Conservation (phyloP, 2,329 filamentous ascomycete genomes). For the Epichloe baconii region DNA sequence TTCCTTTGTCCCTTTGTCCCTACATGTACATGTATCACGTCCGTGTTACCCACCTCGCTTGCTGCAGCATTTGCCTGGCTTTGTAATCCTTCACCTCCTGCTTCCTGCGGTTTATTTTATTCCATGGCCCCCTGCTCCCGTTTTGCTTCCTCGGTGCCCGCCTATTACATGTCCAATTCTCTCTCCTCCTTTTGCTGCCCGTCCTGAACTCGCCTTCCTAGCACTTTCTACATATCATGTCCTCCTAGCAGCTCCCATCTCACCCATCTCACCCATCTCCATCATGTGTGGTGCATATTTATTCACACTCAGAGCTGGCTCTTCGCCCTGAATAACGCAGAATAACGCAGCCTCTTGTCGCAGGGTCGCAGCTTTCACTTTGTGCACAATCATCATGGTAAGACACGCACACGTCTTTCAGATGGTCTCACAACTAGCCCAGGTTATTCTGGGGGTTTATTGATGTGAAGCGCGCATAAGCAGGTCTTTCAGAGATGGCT, state of each 20-base stretch:
- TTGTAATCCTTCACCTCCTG: too few relatives aligned
- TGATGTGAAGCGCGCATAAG: background rate
- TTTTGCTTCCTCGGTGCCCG: too few relatives aligned
- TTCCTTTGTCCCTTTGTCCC: too few relatives aligned
- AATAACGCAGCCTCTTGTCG: background rate
- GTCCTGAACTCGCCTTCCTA: background rate
- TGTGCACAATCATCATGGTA: background rate
- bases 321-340: background rate
- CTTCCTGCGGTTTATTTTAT: too few relatives aligned
- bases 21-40: too few relatives aligned
- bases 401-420: background rate
- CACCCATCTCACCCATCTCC: background rate
- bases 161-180: too few relatives aligned
- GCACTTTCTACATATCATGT: background rate
- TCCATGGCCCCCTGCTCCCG: too few relatives aligned
- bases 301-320: background rate
- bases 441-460: background rate
- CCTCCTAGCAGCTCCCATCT: background rate
- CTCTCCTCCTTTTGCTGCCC: background rate
- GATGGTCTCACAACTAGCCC: background rate
- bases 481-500: conserved; percentile 4
- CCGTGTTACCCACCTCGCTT: too few relatives aligned
- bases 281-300: background rate
- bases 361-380: background rate
- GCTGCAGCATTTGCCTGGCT: too few relatives aligned